Base-by-base conservation (phyloP, 169 alveolate species). In the Eimeria zaria region DNA sequence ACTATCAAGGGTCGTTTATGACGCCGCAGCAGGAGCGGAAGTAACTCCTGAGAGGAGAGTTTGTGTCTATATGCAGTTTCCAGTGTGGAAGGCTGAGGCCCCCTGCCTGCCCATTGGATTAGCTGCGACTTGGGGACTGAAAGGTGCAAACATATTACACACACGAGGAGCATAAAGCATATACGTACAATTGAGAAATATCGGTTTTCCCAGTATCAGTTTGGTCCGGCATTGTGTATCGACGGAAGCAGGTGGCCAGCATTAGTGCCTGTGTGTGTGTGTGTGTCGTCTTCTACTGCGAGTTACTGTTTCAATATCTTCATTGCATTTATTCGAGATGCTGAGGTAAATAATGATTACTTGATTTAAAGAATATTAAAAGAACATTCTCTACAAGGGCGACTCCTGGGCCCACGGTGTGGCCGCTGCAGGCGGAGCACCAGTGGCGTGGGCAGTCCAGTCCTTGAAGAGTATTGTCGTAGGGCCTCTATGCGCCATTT, bases 391-490 rank as follows among this genome's bases (percentile, higher is more conserved):
- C 22, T n/a, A 11, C n/a, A 7, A 27, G 27, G 48, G 80, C 51
- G 80, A 69, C 48, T 36, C 51, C 16, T 33, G 80, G 80, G 48
- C 80, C 51, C 51, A 69, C 51, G 80, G 51, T 51, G 8, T 69
- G 46, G 36, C 73, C 73, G 80, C 80, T 69, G 80, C 80, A 69
- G 80, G 80, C 80, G 80, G 80, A 46, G 87, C 87, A 46, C 87
- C 64, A 76, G 55, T 76, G 87, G 87, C 87, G 87, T 76, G 55
- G 87, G 39, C 87, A 44, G 87, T 76, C 80, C 80, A 76, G 62
- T 76, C 22, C 41, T 76, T 76, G 62, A 36, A 69, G 80, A 1
- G n/a, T 73, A 55, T 76, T 44, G 87, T n/a, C 60, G 22, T 76
- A 44, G 41, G 64, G 64, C 60, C 20, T 76, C 87, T 20, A 24